phyloP scores from a whole-genome alignment of 371 early-diverging fungal species.

The Mucor mucedo region DNA sequence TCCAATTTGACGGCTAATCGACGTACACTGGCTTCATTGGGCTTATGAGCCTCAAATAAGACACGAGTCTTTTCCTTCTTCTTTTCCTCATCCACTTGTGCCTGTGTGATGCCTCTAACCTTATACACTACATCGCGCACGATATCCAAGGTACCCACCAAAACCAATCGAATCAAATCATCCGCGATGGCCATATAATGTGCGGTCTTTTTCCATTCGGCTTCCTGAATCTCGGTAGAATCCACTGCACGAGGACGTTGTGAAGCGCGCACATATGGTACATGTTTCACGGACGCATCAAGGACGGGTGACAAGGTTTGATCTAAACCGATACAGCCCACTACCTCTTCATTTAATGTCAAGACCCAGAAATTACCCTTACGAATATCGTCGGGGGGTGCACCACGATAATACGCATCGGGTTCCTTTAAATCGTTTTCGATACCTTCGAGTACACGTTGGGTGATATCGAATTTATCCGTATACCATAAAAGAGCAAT shows the following conservation, averaged over 20 bases:
- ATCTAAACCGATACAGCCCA: conserved; percentile 54
- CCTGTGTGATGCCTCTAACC: conserved; percentile 3
- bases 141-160: conserved; percentile 31
- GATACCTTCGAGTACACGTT: conserved; percentile 41
- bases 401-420: conserved; percentile 41
- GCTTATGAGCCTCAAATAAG: conserved; percentile 43
- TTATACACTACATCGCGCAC: conserved; percentile 16
- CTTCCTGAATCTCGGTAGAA: conserved; percentile 32
- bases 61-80: conserved; percentile 4
- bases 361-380: conserved; percentile 57
- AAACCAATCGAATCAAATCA: conserved; percentile 36
- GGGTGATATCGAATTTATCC: conserved; percentile 40
- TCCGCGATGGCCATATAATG: conserved; percentile 36
- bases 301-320: conserved; percentile 27
- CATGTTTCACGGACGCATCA: conserved; percentile 6
- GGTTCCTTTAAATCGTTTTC: conserved; percentile 50
- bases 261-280: conserved; percentile 24
- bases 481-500: conserved; percentile 39
- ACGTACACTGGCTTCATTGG: conserved; percentile 50
- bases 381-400: conserved; percentile 20
- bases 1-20: conserved; percentile 51
- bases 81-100: not conserved
- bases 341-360: conserved; percentile 46
- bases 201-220: conserved; percentile 40
- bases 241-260: conserved; percentile 32